Conservation (phyloP, 768 basidiomycete genomes). For the Boletus pseudopeckii region DNA sequence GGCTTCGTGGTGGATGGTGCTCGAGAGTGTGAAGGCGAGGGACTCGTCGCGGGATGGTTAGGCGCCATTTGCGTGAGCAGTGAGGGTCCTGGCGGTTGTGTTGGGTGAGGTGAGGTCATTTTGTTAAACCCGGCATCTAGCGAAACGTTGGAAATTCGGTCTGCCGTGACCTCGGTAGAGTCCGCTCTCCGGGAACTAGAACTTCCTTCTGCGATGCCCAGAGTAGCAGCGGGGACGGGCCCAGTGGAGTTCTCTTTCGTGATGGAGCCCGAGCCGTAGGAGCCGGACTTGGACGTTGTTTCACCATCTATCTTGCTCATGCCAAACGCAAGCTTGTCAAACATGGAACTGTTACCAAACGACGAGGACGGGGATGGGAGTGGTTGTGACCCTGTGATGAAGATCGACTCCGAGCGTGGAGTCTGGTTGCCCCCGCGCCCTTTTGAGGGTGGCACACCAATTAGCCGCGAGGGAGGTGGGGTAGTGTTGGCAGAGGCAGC, state of each 20-base stretch:
- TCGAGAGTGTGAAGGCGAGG: conserved; percentile 28
- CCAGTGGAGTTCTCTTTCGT: conserved; percentile 22
- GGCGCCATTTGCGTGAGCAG: conserved; percentile 72
- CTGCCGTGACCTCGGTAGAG: conserved; percentile 44
- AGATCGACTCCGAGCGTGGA: conserved; percentile 73
- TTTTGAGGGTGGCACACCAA: conserved; percentile 90
- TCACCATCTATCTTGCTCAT: conserved; percentile 85
- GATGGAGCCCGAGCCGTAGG: conserved; percentile 25
- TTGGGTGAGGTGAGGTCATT: conserved; percentile 34
- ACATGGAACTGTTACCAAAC: conserved; percentile 62
- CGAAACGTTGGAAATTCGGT: conserved; percentile 48
- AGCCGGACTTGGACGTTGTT: conserved; percentile 34
- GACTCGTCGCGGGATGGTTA: conserved; percentile 14
- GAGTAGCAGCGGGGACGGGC: conserved; percentile 11
- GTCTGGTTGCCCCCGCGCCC: conserved; percentile 97
- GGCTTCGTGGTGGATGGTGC: conserved; percentile 21
- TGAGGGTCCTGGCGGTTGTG: conserved; percentile 57
- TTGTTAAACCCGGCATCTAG: conserved; percentile 41
- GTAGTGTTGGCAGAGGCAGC: conserved; percentile 38
- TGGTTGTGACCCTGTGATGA: conserved; percentile 92
- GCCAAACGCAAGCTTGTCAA: conserved; percentile 87
- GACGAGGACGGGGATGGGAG: conserved; percentile 83
- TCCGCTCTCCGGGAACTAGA: conserved; percentile 27
- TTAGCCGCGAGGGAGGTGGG: conserved; percentile 55
- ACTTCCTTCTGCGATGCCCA: conserved; percentile 10